Percentiles rank a stretch among this genome's conserved stretches.
phyloP scores from a whole-genome alignment of 164 flowering plant genomes.

The Stephania cephalantha region DNA sequence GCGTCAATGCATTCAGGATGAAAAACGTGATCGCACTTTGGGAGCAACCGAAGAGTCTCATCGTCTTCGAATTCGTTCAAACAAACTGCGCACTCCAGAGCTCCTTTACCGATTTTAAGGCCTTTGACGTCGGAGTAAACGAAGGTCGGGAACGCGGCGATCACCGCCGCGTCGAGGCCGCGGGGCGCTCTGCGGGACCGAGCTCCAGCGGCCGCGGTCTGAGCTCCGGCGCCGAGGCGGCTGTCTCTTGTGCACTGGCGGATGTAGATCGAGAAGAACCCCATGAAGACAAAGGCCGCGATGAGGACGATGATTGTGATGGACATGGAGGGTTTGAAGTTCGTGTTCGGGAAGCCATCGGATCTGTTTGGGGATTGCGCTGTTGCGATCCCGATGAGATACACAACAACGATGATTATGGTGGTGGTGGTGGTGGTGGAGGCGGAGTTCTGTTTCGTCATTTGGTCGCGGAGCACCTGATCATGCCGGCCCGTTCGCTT shows the following conservation, averaged over 20 bases:
- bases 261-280: conserved; percentile 30
- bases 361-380: conserved; percentile 9
- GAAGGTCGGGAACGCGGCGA: conserved; percentile 30
- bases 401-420: not conserved
- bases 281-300: conserved; percentile 29
- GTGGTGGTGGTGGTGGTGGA: not conserved
- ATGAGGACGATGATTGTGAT: conserved; percentile 23
- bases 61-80: conserved; percentile 33
- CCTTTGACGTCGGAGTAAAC: conserved; percentile 30
- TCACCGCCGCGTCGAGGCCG: conserved; percentile 25
- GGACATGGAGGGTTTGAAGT: conserved; percentile 29
- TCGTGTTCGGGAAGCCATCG: not conserved
- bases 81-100: conserved; percentile 41
- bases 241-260: conserved; percentile 28
- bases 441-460: not conserved
- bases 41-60: conserved; percentile 29
- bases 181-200: conserved; percentile 10
- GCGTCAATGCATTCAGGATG: conserved; percentile 41
- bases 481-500: not conserved
- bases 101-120: conserved; percentile 29
- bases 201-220: not conserved
- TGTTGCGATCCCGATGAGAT: not conserved
- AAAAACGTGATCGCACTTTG: conserved; percentile 42
- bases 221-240: not conserved
- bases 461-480: not conserved